Evolutionary conservation across 768 basidiomycete genomes (phyloP).

Genomic region (Cystobasidium onofrii): DNA sequence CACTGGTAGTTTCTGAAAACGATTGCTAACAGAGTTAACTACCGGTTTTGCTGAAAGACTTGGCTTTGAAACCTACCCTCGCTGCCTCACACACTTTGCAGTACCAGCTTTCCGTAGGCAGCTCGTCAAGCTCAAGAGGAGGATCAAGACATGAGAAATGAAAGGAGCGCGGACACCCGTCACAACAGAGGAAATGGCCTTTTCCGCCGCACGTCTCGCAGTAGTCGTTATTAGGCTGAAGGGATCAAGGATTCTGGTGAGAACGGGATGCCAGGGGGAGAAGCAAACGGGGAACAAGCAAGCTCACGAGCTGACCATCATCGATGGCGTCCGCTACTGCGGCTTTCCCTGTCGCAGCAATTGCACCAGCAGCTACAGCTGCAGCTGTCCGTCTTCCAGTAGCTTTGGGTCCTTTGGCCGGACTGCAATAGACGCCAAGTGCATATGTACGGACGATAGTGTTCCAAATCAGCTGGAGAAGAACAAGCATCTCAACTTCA

Average conservation of each 20-base stretch:
- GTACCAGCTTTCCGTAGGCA: conserved; percentile 59
- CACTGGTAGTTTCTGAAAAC: conserved; percentile 33
- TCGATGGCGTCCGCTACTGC: not conserved
- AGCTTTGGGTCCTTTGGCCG: conserved; percentile 16
- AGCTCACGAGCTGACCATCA: not conserved
- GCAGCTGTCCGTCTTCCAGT: conserved; percentile 25
- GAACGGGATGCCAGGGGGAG: not conserved
- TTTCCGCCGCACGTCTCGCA: conserved; percentile 49
- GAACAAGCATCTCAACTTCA: not conserved
- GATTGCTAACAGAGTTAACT: conserved; percentile 2
- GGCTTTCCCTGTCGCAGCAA: conserved; percentile 22
- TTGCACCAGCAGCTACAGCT: conserved; percentile 18
- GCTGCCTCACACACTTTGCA: conserved; percentile 59
- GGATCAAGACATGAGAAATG: conserved; percentile 96
- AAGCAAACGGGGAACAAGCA: not conserved
- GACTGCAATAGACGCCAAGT: no score
- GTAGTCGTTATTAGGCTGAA: conserved; percentile 49
- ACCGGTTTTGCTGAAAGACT: conserved; percentile 3
- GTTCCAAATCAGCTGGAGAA: not conserved
- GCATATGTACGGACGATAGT: no score
- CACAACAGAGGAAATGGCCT: conserved; percentile 88
- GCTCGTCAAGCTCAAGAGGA: conserved; percentile 77
- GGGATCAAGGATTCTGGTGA: not conserved
- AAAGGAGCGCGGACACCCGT: conserved; percentile 90
- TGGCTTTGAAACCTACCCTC: conserved; percentile 35